Percentiles rank a stretch among this genome's conserved stretches.
phyloP scores from a whole-genome alignment of 2,329 filamentous ascomycete species.

The Didymella lethalis region DNA sequence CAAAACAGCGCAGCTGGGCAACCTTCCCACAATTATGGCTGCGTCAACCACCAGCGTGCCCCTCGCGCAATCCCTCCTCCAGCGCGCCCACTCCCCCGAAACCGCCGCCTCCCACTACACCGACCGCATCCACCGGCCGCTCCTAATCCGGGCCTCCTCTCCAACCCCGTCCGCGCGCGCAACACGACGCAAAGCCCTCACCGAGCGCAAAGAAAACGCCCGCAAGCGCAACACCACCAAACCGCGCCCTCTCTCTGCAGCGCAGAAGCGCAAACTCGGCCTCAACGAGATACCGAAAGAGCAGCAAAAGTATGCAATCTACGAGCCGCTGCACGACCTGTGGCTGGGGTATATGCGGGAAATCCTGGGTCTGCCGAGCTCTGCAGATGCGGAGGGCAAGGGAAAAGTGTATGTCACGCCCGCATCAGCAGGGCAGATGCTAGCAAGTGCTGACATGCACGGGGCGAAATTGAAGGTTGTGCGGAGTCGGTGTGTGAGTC shows the following conservation, averaged over 20 bases:
- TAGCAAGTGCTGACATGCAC: conserved; percentile 89
- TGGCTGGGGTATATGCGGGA: conserved; percentile 90
- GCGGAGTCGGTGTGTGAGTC: conserved; percentile 77
- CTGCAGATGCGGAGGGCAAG: conserved; percentile 15
- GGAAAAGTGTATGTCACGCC: conserved; percentile 61
- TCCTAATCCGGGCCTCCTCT: conserved; percentile 79
- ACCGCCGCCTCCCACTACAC: conserved; percentile 75
- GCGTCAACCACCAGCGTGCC: conserved; percentile 21
- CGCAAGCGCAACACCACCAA: conserved; percentile 56
- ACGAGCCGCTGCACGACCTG: conserved; percentile 76
- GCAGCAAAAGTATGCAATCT: conserved; percentile 76
- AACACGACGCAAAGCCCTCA: conserved; percentile 27
- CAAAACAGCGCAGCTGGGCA: background rate
- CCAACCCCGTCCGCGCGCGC: conserved; percentile 66
- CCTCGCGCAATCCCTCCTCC: conserved; percentile 66
- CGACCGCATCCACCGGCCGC: conserved; percentile 83
- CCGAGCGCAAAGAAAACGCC: background rate
- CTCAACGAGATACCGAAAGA: conserved; percentile 77
- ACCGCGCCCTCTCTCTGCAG: conserved; percentile 76
- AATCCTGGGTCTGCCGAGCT: conserved; percentile 65
- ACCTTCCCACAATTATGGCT: conserved; percentile 26
- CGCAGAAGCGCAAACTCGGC: conserved; percentile 75
- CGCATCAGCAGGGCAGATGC: conserved; percentile 70
- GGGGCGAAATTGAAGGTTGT: conserved; percentile 85
- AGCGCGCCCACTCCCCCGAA: conserved; percentile 79